A percentile compares a stretch with the other conserved stretches of the same genome.
These are phyloP conservation scores for Acacia acuminata DNA, from an alignment of 306 rosid genomes.

Conservation along the genomic window DNA sequence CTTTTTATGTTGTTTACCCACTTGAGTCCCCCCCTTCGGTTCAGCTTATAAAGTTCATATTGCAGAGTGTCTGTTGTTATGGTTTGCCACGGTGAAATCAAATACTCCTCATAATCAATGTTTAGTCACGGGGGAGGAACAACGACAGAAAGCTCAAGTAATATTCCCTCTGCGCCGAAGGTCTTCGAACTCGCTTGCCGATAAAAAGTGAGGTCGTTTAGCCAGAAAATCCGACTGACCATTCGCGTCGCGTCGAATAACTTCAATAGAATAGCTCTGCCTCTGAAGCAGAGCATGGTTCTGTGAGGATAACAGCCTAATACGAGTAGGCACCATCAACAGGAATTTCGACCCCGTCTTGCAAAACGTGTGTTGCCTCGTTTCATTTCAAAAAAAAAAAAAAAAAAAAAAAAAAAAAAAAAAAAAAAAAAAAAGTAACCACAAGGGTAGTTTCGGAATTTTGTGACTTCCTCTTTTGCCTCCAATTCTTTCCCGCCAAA, in stretches of 20 bases:
- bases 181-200: neutral
- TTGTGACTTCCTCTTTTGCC: neutral
- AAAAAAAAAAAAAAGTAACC: neutral
- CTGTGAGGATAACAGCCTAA: neutral
- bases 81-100: too few relatives aligned
- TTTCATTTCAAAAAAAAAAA: neutral
- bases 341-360: neutral
- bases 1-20: too few relatives aligned
- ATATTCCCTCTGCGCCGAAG: neutral
- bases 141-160: too few relatives aligned
- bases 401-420: too few relatives aligned
- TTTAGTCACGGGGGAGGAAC: too few relatives aligned
- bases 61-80: too few relatives aligned
- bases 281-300: neutral
- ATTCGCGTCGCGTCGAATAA: too few relatives aligned
- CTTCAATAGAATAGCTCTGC: neutral
- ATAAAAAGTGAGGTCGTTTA: neutral
- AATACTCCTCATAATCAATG: too few relatives aligned
- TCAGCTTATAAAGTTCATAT: too few relatives aligned
- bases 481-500: constrained; percentile 14
- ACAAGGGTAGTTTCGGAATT: neutral
- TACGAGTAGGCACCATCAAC: neutral
- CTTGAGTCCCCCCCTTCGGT: too few relatives aligned
- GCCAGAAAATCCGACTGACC: neutral
- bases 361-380: neutral